A percentile compares a stretch with the other conserved stretches of the same genome.
Conservation (phyloP, 2,329 filamentous ascomycete species). For the Ilyonectria sp. region DNA sequence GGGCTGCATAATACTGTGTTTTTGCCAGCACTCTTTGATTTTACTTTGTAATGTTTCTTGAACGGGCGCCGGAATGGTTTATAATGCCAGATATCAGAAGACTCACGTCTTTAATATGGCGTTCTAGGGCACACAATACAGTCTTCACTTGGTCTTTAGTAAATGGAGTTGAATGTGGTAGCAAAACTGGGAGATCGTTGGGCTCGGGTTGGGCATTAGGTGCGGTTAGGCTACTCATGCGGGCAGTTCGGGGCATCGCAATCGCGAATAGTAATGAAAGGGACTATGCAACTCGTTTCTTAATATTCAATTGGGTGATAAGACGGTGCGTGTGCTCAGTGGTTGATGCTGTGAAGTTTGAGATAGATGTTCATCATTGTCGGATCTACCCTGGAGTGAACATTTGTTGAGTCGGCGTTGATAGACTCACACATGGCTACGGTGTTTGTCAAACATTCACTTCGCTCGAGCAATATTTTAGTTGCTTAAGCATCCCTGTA, state of each 20-base stretch:
- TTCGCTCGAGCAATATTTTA: not conserved
- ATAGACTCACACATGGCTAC: not conserved
- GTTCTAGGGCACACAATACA: constrained; percentile 42
- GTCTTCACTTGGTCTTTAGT: constrained; percentile 29
- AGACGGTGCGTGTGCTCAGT: not conserved
- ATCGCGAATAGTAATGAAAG: constrained; percentile 18
- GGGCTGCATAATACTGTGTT: constrained; percentile 11
- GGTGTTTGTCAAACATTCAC: constrained; percentile 1
- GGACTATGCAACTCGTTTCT: not conserved
- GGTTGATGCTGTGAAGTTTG: not conserved
- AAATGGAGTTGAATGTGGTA: constrained; percentile 24
- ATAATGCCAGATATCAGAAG: constrained; percentile 40
- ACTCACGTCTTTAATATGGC: constrained; percentile 46
- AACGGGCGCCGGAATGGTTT: constrained; percentile 28
- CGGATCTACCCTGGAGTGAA: not conserved
- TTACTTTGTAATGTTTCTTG: constrained; percentile 19
- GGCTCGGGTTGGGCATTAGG: constrained; percentile 17
- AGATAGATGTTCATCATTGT: not conserved
- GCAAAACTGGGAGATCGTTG: constrained; percentile 22
- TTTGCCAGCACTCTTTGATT: constrained; percentile 9
- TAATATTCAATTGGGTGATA: not conserved
- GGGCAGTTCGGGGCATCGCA: constrained; percentile 6
- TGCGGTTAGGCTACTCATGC: constrained; percentile 18
- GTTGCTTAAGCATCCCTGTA: not conserved
- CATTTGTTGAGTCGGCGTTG: not conserved